Conservation (phyloP, 2,329 filamentous ascomycete species). For the Fusarium fujikuroi region DNA sequence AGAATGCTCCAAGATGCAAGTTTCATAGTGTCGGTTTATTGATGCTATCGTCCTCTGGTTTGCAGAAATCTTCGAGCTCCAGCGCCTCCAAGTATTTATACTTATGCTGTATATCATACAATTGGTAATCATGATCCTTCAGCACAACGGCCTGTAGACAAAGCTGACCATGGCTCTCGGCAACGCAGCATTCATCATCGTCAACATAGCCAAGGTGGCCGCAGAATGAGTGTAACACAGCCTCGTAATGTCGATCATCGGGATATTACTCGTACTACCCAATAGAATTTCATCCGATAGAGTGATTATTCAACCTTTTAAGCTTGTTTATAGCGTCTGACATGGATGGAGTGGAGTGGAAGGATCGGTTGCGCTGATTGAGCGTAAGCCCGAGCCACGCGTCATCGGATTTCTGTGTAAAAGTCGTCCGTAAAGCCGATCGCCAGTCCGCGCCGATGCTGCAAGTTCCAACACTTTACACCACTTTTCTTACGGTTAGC, state of each 20-base stretch:
- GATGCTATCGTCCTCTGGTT: background rate
- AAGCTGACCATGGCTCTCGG: background rate
- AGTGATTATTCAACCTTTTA: background rate
- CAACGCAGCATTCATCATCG: background rate
- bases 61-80: accelerated
- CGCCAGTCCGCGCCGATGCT: background rate
- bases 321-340: background rate
- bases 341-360: background rate
- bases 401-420: slow-evolving; percentile 12
- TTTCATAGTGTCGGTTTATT: background rate
- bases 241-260: background rate
- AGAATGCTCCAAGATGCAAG: background rate
- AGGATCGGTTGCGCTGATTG: background rate
- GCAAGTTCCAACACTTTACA: background rate
- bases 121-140: background rate
- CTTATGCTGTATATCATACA: accelerated
- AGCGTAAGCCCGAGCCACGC: background rate
- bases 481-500: accelerated
- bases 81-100: background rate
- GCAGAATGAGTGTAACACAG: background rate
- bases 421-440: slow-evolving; percentile 7
- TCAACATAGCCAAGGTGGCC: background rate
- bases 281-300: accelerated
- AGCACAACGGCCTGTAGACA: accelerated
- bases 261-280: background rate